Base-by-base conservation (phyloP, 306 rosid species). In the Nissolia schottii region DNA sequence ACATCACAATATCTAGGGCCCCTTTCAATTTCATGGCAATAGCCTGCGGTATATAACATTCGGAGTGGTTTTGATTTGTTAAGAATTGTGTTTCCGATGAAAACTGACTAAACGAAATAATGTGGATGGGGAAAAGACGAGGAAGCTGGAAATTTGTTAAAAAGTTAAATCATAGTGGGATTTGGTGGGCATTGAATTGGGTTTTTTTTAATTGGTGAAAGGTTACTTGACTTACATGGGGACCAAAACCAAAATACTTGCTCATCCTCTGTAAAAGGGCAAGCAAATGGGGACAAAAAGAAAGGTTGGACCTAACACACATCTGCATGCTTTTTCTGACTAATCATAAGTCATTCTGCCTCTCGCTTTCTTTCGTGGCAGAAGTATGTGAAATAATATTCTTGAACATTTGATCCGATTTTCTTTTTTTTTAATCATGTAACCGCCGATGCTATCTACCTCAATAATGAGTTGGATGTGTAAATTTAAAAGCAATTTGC, bases 101-200 rank as follows among this genome's bases (percentile, higher is more conserved):
- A 67, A 77, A 43, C 10, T 70, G 67, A 68, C 61, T 49, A 45
- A 55, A 55, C 65, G 62, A 63, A 75, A 65, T 18, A 37, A 70
- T 69, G n/a, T n/a, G 32, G 28, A 31, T 3, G 20, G 57, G 28
- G 46, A 64, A 64, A 22, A 53, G 77, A 56, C 40, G 24, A 46
- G 14, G 11, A 61, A 63, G n/a, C n/a, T n/a, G n/a, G 73, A 34
- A 58, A 55, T 48, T 84, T 20, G 71, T 82, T 77, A 73, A 90
- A 86, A 86, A 81, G 93, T 61, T 77, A 12, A n/a, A 57, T 12
- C 20, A 14, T 55, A 84, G 91, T 90, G 96, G 89, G 85, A 86
- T 87, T 77, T 76, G 93, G 86, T 87, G 20, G 20, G 50, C n/a
- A 76, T 76, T 64, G 54, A 64, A 53, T 63, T 71, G 10, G 25